Conservation (phyloP, 768 basidiomycete species). For the Boletus insuetus region DNA sequence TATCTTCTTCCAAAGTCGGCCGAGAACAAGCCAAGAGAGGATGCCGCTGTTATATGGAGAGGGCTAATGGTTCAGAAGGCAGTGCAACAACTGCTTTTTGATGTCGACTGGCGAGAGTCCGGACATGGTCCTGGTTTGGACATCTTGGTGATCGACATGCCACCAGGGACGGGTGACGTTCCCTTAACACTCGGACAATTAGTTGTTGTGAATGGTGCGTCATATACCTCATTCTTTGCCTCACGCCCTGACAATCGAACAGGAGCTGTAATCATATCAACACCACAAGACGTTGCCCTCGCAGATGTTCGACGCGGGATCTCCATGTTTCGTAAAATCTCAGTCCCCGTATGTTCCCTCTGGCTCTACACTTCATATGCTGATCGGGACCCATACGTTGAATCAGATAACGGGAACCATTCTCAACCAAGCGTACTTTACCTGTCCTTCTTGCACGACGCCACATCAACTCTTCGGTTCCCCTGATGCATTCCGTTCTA, state of each 20-base stretch:
- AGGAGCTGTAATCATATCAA: constrained; percentile 94
- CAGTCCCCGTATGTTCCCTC: constrained; percentile 66
- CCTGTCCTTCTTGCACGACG: constrained; percentile 68
- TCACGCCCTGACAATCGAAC: background rate
- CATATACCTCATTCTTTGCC: no score
- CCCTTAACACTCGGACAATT: constrained; percentile 89
- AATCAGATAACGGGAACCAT: constrained; percentile 79
- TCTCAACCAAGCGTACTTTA: constrained; percentile 85
- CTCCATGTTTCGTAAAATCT: constrained; percentile 86
- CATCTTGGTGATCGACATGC: constrained; percentile 90
- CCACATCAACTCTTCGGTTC: constrained; percentile 71
- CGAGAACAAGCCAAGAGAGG: constrained; percentile 50
- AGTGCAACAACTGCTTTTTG: constrained; percentile 92
- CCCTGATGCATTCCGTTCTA: constrained; percentile 56
- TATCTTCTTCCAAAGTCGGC: constrained; percentile 71
- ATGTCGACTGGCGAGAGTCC: constrained; percentile 79
- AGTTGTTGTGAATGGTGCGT: constrained; percentile 76
- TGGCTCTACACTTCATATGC: background rate
- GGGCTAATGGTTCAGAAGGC: constrained; percentile 99
- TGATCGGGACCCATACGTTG: background rate
- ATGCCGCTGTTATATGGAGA: constrained; percentile 89
- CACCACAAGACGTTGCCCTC: constrained; percentile 92
- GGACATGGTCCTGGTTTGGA: constrained; percentile 55
- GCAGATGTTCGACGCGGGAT: constrained; percentile 92
- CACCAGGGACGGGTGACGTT: constrained; percentile 96